Evolutionary conservation across 805 yeast genomes (phyloP).

Genomic region (Kuraishia capsulata): DNA sequence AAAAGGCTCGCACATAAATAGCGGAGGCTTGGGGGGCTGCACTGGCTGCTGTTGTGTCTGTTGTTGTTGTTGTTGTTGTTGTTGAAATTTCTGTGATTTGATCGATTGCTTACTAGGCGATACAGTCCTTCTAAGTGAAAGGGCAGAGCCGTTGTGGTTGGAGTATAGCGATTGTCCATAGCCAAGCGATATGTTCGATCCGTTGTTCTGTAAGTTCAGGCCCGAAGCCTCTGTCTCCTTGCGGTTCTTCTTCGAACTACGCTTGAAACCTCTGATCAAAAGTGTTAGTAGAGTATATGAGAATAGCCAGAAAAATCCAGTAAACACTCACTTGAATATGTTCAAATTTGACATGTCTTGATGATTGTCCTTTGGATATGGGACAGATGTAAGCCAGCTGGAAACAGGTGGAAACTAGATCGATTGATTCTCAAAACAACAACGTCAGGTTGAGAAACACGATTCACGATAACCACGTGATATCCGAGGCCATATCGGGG

Average conservation of each 20-base stretch:
- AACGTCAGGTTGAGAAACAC: not conserved
- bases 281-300: not conserved
- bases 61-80: constrained; percentile 4
- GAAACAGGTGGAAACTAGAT: no score
- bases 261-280: constrained; percentile 1
- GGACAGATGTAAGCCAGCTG: no score
- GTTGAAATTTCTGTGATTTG: constrained; percentile 20
- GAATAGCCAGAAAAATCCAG: not conserved
- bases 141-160: constrained; percentile 32
- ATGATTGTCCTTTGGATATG: no score
- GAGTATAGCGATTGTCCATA: constrained; percentile 18
- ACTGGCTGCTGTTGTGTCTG: constrained; percentile 10
- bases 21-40: constrained; percentile 24
- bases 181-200: not conserved
- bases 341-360: constrained; percentile 1
- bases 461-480: no score
- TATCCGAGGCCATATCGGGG: no score
- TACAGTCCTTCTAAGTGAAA: constrained; percentile 36
- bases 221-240: not conserved
- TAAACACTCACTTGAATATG: not conserved
- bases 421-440: no score
- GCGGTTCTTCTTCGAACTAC: constrained; percentile 30
- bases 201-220: not conserved
- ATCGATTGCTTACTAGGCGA: constrained; percentile 37
- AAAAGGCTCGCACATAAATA: constrained; percentile 87